Conservation (phyloP, 2,329 filamentous ascomycete species). For the Lasiodiplodia hormozganensis region DNA sequence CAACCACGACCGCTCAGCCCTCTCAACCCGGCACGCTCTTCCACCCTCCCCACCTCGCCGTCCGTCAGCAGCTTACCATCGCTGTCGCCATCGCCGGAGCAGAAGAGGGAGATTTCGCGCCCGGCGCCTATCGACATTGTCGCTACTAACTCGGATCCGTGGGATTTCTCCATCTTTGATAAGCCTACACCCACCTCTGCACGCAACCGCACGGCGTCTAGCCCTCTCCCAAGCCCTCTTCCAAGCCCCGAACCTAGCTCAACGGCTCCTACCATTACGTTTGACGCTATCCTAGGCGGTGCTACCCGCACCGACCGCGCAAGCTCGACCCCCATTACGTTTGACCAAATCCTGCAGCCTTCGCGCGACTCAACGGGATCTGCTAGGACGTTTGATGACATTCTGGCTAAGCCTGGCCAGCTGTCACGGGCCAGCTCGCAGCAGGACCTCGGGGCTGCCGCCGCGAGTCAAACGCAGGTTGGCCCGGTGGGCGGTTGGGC, state of each 20-base stretch:
- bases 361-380: background rate
- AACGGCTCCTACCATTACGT: constrained; percentile 17
- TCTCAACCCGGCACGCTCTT: constrained; percentile 21
- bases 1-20: constrained; percentile 7
- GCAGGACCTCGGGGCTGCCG: background rate
- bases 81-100: background rate
- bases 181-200: background rate
- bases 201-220: constrained; percentile 20
- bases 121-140: background rate
- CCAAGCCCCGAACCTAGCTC: constrained; percentile 8
- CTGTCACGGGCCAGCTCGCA: background rate
- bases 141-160: constrained; percentile 34
- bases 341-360: constrained; percentile 26
- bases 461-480: constrained; percentile 21
- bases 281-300: constrained; percentile 14
- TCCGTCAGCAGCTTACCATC: constrained; percentile 1
- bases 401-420: constrained; percentile 3
- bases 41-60: constrained; percentile 15
- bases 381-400: constrained; percentile 23
- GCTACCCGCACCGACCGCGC: constrained; percentile 31
- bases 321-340: constrained; percentile 18
- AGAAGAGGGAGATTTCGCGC: background rate
- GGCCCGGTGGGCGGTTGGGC: constrained; percentile 34
- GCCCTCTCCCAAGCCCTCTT: constrained; percentile 1
- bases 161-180: constrained; percentile 41